These are phyloP conservation scores for Microbotryum violaceum DNA, from an alignment of 1,284 basidiomycete genomes.

Conservation along the genomic window DNA sequence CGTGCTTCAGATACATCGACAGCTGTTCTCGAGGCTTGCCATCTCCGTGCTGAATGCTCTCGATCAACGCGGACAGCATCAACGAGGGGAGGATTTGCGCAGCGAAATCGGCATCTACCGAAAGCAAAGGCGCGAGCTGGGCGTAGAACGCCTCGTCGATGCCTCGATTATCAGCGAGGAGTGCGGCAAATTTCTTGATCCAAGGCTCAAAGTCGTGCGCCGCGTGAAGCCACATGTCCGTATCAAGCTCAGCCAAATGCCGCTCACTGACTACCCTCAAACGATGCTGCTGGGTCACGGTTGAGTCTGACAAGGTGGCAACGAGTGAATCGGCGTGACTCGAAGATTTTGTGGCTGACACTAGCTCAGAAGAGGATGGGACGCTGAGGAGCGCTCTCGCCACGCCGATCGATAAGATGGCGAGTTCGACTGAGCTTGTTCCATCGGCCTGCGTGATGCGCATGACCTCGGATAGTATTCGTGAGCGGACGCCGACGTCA, in stretches of 20 bases:
- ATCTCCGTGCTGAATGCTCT: slow-evolving; percentile 19
- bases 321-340: no score
- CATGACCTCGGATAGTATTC: no score
- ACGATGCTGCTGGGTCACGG: no score
- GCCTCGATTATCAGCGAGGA: slow-evolving; percentile 57
- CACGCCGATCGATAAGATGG: no score
- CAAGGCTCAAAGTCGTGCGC: slow-evolving; percentile 54
- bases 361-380: no score
- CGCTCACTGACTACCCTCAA: slow-evolving; percentile 8
- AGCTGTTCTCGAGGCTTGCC: slow-evolving; percentile 1
- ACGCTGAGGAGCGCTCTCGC: no score
- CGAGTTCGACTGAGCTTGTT: no score
- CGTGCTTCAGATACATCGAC: slow-evolving; percentile 35
- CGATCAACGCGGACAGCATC: slow-evolving; percentile 58
- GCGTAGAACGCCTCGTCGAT: slow-evolving; percentile 57
- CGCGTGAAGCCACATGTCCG: neutral
- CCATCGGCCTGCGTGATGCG: no score
- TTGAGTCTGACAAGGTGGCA: no score
- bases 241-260: slow-evolving; percentile 48
- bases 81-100: slow-evolving; percentile 64
- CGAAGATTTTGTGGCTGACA: no score
- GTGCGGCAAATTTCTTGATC: slow-evolving; percentile 56
- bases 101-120: slow-evolving; percentile 53
- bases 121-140: slow-evolving; percentile 56
- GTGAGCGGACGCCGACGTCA: no score